Evolutionary conservation across 805 yeast genomes (phyloP), one percentile per base, ranked within the genome.

Genomic region (Candida schatavii): DNA sequence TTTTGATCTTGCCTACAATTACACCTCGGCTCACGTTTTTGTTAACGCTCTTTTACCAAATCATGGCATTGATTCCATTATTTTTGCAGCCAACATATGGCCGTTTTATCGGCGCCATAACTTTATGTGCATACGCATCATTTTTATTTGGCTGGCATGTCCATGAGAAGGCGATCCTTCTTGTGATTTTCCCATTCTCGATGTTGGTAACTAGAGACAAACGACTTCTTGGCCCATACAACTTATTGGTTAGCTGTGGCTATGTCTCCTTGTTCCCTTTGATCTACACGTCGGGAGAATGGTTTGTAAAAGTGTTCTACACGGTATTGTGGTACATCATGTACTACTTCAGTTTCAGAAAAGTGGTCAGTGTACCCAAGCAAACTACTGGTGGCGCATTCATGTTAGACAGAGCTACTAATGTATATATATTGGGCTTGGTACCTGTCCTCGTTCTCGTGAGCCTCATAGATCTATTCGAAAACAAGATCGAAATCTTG

Each of bases 131-230:
- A 3, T 88, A 80, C 64, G 82, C 96, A 0, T 85, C 96, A 2
- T 93, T 87, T 56, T 65, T 93, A 37, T 93, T 93, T 64, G 99
- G 99, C 4, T 93, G 98, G 97, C 98, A 93, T 57, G 99, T 93
- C 19, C 99, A 93, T 66, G 99, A 93, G 63, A 93, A 93, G 73
- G 98, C 98, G 0, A 80, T 93, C n/a, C 74, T 93, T 72, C 61
- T 90, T 17, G 83, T 91, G 2, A 85, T 93, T 6, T 77, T 93
- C 50, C 99, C 99, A 1, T 81, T 88, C 60, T 75, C 93, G 5
- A 83, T 93, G 57, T 62, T 90, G 21, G 85, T 83, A 3, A 72
- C 81, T 11, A 71, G 77, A 29, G 96, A 88, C 55, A 74, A 83
- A 45, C 74, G 95, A 41, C 65, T 90, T 26, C 62, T 90, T 33